Evolutionary conservation across 2,329 filamentous ascomycete genomes (phyloP).

Genomic region (Neonectria coccinea): DNA sequence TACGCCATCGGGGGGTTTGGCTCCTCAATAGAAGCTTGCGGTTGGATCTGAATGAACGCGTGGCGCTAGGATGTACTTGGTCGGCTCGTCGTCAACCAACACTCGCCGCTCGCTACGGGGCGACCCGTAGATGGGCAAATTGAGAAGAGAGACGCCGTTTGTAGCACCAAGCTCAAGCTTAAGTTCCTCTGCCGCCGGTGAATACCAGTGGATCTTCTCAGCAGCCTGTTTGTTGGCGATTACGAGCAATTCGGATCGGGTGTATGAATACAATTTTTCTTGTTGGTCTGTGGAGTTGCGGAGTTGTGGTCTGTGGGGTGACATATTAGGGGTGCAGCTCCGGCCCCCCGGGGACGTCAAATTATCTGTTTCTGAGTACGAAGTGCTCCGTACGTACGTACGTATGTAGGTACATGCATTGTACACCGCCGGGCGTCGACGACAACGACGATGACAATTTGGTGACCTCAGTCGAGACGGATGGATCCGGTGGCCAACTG

Average conservation of each 20-base stretch:
- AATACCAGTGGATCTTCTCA: background rate
- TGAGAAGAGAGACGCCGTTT: background rate
- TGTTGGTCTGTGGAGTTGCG: background rate
- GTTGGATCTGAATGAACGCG: background rate
- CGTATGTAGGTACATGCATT: background rate
- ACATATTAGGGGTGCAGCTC: conserved; percentile 18
- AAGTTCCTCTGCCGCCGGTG: background rate
- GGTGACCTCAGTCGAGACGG: background rate
- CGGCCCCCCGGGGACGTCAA: conserved; percentile 2
- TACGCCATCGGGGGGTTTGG: background rate
- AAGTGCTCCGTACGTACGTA: too few relatives aligned
- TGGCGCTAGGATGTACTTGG: background rate
- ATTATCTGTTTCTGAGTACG: background rate
- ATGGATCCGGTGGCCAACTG: conserved; percentile 1
- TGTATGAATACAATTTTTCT: background rate
- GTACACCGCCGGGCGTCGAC: conserved; percentile 23
- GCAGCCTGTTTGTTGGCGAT: background rate
- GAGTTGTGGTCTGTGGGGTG: conserved; percentile 1
- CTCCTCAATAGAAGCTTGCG: background rate
- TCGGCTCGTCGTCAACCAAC: conserved; percentile 1
- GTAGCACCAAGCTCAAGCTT: conserved; percentile 1
- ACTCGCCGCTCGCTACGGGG: conserved; percentile 2
- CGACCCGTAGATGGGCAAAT: conserved; percentile 12
- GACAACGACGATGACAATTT: background rate
- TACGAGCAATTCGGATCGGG: conserved; percentile 1